Percentiles rank a stretch among this genome's conserved stretches.
These are phyloP conservation scores for Aspergillus japonicus DNA, from an alignment of 2,329 filamentous ascomycete genomes.

Conservation along the genomic window DNA sequence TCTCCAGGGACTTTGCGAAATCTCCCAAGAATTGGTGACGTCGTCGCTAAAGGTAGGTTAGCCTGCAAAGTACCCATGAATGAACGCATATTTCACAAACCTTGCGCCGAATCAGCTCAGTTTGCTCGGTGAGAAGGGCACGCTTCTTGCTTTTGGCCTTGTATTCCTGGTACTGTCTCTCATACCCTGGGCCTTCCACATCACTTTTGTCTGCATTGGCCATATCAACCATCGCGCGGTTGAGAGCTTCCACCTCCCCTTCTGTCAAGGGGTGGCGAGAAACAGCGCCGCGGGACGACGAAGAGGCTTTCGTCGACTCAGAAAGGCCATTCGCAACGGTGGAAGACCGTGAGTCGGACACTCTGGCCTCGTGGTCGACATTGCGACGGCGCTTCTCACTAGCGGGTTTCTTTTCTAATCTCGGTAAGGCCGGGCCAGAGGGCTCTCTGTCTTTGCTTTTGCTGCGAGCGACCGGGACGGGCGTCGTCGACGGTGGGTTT, in stretches of 20 bases:
- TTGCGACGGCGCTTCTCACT: slow-evolving; percentile 29
- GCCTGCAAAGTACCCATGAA: neutral
- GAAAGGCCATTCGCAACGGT: slow-evolving; percentile 27
- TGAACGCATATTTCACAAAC: slow-evolving; percentile 31
- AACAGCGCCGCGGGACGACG: slow-evolving; percentile 46
- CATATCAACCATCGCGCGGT: slow-evolving; percentile 61
- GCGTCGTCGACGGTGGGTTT: slow-evolving; percentile 22
- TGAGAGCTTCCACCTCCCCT: slow-evolving; percentile 67
- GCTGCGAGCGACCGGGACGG: slow-evolving; percentile 19
- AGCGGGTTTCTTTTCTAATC: slow-evolving; percentile 29
- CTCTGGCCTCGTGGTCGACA: slow-evolving; percentile 22
- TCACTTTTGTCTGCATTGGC: slow-evolving; percentile 59
- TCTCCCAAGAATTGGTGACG: slow-evolving; percentile 56
- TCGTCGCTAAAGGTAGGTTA: slow-evolving; percentile 54
- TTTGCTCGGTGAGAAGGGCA: slow-evolving; percentile 61
- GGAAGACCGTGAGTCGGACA: slow-evolving; percentile 18
- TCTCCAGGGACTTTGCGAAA: slow-evolving; percentile 60
- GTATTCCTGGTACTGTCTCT: slow-evolving; percentile 55
- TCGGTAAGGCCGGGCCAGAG: slow-evolving; percentile 27
- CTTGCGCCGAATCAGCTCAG: slow-evolving; percentile 65
- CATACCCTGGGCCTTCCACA: slow-evolving; percentile 54
- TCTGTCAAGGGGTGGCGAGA: slow-evolving; percentile 55
- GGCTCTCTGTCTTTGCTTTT: slow-evolving; percentile 26
- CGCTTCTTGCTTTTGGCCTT: slow-evolving; percentile 62
- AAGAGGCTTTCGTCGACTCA: slow-evolving; percentile 17